These are phyloP conservation scores for Russula emetica DNA, from an alignment of 768 basidiomycete species.

Conservation along the genomic window DNA sequence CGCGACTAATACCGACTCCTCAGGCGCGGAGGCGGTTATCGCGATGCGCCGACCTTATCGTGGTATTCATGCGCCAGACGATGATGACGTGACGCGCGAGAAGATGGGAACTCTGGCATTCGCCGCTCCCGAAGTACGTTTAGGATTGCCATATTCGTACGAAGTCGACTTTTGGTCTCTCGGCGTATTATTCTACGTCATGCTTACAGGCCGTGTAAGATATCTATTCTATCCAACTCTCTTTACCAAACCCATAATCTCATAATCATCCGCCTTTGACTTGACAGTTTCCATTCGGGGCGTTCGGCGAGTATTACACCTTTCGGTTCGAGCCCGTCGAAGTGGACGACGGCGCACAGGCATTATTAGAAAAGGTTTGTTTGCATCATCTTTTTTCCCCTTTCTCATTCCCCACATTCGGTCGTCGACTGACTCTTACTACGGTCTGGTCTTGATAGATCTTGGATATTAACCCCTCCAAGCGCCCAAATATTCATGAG, in stretches of 20 bases:
- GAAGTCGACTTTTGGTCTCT: constrained; percentile 28
- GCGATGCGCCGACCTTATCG: constrained; percentile 20
- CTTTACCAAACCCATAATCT: not conserved
- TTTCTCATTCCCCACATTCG: too few relatives aligned
- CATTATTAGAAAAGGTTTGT: constrained; percentile 22
- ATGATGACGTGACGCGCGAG: constrained; percentile 19
- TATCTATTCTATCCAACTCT: not conserved
- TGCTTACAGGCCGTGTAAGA: constrained; percentile 28
- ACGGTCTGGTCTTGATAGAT: constrained; percentile 6
- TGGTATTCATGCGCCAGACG: not conserved
- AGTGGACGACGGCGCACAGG: constrained; percentile 23
- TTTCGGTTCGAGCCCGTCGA: constrained; percentile 20
- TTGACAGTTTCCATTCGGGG: constrained; percentile 25
- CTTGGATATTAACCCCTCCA: constrained; percentile 15
- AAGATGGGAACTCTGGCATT: constrained; percentile 24
- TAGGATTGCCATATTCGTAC: constrained; percentile 25
- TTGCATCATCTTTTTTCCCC: too few relatives aligned
- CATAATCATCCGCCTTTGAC: not conserved
- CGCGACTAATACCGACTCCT: not conserved
- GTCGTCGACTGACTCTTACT: not conserved
- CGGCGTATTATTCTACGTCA: constrained; percentile 26
- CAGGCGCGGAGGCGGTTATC: not conserved
- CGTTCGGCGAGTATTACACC: constrained; percentile 21
- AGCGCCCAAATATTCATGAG: constrained; percentile 19
- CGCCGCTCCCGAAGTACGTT: constrained; percentile 26